Percentiles rank a stretch among this genome's conserved stretches.
Conservation (phyloP, 202 grass and related monocot genomes). For the Bolboschoenoplectus hybrid region DNA sequence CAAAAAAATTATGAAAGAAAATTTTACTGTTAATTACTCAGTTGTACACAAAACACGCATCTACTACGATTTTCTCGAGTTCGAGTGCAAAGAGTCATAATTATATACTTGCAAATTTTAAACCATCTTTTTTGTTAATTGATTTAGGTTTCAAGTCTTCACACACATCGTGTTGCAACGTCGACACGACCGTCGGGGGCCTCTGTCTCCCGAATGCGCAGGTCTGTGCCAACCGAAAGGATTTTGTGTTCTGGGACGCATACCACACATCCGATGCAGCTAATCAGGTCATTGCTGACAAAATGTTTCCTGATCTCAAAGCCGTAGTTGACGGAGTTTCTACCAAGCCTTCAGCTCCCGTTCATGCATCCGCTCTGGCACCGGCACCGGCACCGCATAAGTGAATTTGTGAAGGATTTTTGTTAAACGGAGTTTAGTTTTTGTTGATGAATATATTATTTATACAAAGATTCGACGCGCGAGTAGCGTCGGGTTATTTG, state of each 20-base stretch:
- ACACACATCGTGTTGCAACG: conserved; percentile 89
- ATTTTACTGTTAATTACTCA: neutral
- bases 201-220: conserved; percentile 81
- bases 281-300: conserved; percentile 74
- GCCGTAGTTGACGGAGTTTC: conserved; percentile 22
- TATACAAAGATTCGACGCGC: neutral
- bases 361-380: conserved; percentile 12
- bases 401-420: conserved; percentile 9
- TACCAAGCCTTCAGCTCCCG: neutral
- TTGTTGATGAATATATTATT: neutral
- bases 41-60: neutral
- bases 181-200: conserved; percentile 78
- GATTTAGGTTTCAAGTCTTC: conserved; percentile 78
- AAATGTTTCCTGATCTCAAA: conserved; percentile 61
- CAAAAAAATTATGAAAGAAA: neutral
- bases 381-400: conserved; percentile 13
- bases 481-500: neutral
- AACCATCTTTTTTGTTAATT: neutral
- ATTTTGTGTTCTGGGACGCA: conserved; percentile 94
- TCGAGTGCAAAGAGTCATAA: neutral
- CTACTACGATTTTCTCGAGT: neutral
- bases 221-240: conserved; percentile 66
- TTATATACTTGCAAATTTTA: conserved; percentile 17
- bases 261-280: conserved; percentile 96
- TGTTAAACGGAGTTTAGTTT: neutral